These are phyloP conservation scores for Astraeus odoratus DNA, from an alignment of 768 basidiomycete genomes.

Conservation along the genomic window DNA sequence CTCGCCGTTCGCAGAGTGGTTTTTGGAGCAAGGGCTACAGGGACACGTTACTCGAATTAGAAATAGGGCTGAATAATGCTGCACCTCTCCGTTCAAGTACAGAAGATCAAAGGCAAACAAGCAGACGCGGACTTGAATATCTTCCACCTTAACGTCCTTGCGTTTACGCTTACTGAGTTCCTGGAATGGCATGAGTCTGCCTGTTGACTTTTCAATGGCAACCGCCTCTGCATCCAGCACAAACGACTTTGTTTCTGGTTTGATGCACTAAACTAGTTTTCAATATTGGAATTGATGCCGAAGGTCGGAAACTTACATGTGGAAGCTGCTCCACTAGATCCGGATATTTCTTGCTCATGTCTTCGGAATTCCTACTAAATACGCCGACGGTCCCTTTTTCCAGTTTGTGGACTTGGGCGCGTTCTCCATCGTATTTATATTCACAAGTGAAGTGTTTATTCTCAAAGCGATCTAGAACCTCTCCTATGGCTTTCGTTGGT, in stretches of 20 bases:
- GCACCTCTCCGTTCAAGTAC: slow-evolving; percentile 93
- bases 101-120: slow-evolving; percentile 94
- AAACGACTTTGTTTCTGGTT: slow-evolving; percentile 76
- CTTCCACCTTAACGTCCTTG: slow-evolving; percentile 96
- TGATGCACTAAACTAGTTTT: slow-evolving; percentile 61
- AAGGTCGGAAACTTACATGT: slow-evolving; percentile 40
- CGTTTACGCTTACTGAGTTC: slow-evolving; percentile 91
- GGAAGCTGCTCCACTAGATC: slow-evolving; percentile 95
- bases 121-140: slow-evolving; percentile 95
- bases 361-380: slow-evolving; percentile 96
- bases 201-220: slow-evolving; percentile 80
- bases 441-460: slow-evolving; percentile 95
- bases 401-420: slow-evolving; percentile 89
- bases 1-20: slow-evolving; percentile 68
- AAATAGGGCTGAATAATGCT: background rate
- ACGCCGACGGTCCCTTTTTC: slow-evolving; percentile 81
- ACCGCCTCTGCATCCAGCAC: slow-evolving; percentile 97
- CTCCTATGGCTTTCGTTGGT: slow-evolving; percentile 97
- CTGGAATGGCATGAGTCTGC: slow-evolving; percentile 95
- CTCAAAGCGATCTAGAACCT: slow-evolving; percentile 96
- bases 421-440: slow-evolving; percentile 99
- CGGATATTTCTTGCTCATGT: slow-evolving; percentile 99
- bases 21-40: slow-evolving; percentile 75
- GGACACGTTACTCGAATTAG: slow-evolving; percentile 1
- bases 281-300: background rate